Conservation (phyloP, 352 stramenopile species). For the Globisporangium nodosum region DNA sequence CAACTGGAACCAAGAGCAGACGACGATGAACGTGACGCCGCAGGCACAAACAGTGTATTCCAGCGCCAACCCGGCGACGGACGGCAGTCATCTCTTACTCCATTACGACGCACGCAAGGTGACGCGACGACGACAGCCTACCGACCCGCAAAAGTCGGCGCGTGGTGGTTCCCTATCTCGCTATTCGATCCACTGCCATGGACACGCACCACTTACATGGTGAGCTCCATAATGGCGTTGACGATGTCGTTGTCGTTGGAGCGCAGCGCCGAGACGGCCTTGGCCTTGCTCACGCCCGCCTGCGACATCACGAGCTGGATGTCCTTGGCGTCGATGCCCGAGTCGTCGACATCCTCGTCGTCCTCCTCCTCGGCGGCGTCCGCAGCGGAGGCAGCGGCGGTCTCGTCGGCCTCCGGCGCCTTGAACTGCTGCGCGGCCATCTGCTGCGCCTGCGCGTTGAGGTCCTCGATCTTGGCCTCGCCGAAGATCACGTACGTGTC, state of each 20-base stretch:
- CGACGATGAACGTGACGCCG: no score
- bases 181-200: slow-evolving; percentile 1
- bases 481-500: slow-evolving; percentile 99
- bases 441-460: slow-evolving; percentile 86
- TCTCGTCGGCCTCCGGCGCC: slow-evolving; percentile 33
- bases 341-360: slow-evolving; percentile 93
- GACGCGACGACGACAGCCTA: background rate
- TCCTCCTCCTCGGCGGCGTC: slow-evolving; percentile 91
- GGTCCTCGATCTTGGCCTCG: slow-evolving; percentile 98
- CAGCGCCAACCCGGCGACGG: background rate
- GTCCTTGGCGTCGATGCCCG: slow-evolving; percentile 97
- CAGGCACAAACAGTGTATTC: background rate
- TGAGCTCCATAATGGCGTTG: slow-evolving; percentile 99
- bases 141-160: background rate
- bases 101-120: background rate
- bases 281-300: slow-evolving; percentile 89
- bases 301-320: slow-evolving; percentile 98
- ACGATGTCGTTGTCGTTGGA: slow-evolving; percentile 99
- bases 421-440: slow-evolving; percentile 93
- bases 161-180: slow-evolving; percentile 1
- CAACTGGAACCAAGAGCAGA: background rate
- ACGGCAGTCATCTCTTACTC: background rate
- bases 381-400: slow-evolving; percentile 37
- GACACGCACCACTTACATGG: slow-evolving; percentile 82
- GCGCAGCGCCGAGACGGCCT: slow-evolving; percentile 96